Evolutionary conservation across 257 asterid genomes (phyloP).

Genomic region (Coffea canephora): DNA sequence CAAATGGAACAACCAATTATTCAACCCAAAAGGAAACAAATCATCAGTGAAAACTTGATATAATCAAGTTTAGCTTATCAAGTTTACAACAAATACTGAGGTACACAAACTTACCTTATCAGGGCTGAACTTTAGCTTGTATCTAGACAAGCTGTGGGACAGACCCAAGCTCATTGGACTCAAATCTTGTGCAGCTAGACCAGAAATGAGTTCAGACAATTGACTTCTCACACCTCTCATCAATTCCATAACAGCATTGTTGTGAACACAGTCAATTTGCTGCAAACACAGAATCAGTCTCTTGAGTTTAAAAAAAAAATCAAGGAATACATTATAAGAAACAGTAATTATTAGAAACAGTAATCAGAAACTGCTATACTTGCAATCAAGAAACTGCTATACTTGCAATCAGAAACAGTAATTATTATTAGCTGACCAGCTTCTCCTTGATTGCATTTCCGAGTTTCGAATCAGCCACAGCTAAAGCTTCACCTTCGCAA

Average conservation of each 20-base stretch:
- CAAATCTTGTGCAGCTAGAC: constrained; percentile 77
- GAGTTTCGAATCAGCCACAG: constrained; percentile 83
- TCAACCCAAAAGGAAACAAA: neutral
- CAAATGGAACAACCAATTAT: neutral
- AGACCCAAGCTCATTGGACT: constrained; percentile 93
- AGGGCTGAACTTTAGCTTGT: constrained; percentile 86
- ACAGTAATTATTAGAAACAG: no score
- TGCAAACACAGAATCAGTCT: constrained; percentile 21
- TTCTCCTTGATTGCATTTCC: constrained; percentile 83
- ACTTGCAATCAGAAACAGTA: neutral
- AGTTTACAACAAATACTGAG: neutral
- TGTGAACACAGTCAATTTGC: constrained; percentile 89
- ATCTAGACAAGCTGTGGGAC: constrained; percentile 84
- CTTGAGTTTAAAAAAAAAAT: neutral
- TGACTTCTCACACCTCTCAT: constrained; percentile 94
- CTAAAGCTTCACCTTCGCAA: constrained; percentile 62
- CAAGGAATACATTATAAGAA: neutral
- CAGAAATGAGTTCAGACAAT: constrained; percentile 74
- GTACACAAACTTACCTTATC: constrained; percentile 52
- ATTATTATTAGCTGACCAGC: constrained; percentile 46
- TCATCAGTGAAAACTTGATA: neutral
- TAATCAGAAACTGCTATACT: neutral
- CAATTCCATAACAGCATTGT: constrained; percentile 75
- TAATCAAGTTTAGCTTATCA: neutral
- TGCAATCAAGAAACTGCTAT: neutral